Evolutionary conservation across 768 basidiomycete species (phyloP), one percentile per base, ranked within the genome.

Genomic region (Amanita jacksonii): DNA sequence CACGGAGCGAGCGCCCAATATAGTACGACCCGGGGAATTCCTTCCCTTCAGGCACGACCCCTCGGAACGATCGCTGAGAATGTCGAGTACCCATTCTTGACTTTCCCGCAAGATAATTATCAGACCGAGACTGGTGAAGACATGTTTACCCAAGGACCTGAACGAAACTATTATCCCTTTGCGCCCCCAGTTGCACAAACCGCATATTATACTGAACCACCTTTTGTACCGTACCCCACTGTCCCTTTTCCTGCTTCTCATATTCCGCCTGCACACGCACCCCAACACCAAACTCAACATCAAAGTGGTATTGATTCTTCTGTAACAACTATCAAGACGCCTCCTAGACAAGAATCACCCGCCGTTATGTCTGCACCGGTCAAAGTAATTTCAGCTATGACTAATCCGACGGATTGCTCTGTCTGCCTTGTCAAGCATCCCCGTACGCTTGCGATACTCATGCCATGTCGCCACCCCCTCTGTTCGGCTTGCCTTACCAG

Each of bases 401-500:
- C 27, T 5, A 39, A 53, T 43, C 56, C 53, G 46, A 60, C 62
- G 10, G 63, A 68, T 8, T 86, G 84, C 51, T 78, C 81, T 13
- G 81, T 85, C 19, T 85, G 83, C 50, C 74, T 79, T 18, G 65
- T 63, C 31, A 53, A 60, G 31, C 52, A 60, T 22, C 65, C 65
- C 9, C 46, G 58, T 23, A 63, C 64, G 53, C 66, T 86, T 28
- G 86, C 81, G 1, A 67, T 85, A 48, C 72, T 91, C 15, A 70
- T 74, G 18, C 87, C 88, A 0, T 91, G 88, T 60, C 57, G 64
- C 5, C 88, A 91, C 57, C 71, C 81, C 1, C 66, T 90, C 1
- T 91, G 88, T 57, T 83, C 85, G 2, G 72, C 73, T 8, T 91
- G 88, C 55, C 69, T 91, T 44, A 91, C 88, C 1, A 87, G 85